These are phyloP conservation scores for Didymella pomorum DNA, from an alignment of 2,329 filamentous ascomycete genomes.

Conservation along the genomic window DNA sequence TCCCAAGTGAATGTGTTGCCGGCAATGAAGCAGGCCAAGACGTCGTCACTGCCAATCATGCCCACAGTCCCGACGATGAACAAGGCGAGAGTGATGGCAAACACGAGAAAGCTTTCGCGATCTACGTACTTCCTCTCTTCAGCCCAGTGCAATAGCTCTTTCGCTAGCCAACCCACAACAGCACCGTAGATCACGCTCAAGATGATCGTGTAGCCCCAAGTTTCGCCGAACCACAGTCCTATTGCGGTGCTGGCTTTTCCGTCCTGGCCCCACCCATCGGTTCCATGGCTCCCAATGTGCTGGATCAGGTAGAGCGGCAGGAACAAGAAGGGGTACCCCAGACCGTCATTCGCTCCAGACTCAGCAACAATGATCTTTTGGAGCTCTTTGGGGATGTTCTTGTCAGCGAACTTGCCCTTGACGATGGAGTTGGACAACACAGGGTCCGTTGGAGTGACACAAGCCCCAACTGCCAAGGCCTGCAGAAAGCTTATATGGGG, in stretches of 20 bases:
- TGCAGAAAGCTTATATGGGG: constrained; percentile 77
- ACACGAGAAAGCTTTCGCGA: constrained; percentile 85
- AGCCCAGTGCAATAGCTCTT: constrained; percentile 83
- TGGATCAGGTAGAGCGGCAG: constrained; percentile 84
- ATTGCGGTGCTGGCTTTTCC: constrained; percentile 72
- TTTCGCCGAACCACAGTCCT: constrained; percentile 83
- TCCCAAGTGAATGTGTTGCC: constrained; percentile 88
- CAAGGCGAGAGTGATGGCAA: constrained; percentile 82
- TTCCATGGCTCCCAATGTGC: constrained; percentile 66
- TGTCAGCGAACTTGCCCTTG: constrained; percentile 91
- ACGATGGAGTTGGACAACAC: constrained; percentile 89
- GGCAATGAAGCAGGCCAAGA: constrained; percentile 90
- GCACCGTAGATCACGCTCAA: constrained; percentile 81
- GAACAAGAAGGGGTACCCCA: constrained; percentile 89
- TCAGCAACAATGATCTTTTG: constrained; percentile 74
- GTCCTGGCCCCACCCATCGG: constrained; percentile 27
- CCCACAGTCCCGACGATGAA: constrained; percentile 89
- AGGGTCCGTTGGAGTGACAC: constrained; percentile 91
- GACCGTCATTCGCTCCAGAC: constrained; percentile 86
- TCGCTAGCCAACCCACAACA: constrained; percentile 79
- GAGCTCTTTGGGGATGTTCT: constrained; percentile 82
- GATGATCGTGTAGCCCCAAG: constrained; percentile 82
- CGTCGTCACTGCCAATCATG: constrained; percentile 86
- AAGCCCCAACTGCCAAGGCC: constrained; percentile 80
- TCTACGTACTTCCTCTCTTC: constrained; percentile 84